These are phyloP conservation scores for Calonectria honghensis DNA, from an alignment of 2,329 filamentous ascomycete genomes.

Conservation along the genomic window DNA sequence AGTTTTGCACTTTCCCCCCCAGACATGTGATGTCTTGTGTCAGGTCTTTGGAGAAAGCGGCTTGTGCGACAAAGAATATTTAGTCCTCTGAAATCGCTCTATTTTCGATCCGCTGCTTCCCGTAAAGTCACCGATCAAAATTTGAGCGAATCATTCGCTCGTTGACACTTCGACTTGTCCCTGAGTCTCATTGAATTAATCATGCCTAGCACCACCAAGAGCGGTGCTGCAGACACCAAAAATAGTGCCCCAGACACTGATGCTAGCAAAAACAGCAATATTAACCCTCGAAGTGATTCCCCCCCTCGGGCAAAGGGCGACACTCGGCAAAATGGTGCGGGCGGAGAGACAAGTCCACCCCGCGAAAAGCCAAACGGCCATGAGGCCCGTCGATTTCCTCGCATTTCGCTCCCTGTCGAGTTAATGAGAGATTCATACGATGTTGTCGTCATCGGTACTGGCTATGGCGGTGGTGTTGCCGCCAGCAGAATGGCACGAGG, in stretches of 20 bases:
- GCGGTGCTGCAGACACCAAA: background rate
- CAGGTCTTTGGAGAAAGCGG: background rate
- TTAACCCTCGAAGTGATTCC: background rate
- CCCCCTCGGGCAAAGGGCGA: background rate
- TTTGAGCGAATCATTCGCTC: background rate
- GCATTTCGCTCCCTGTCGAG: slow-evolving; percentile 75
- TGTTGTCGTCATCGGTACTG: slow-evolving; percentile 80
- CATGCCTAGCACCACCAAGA: background rate
- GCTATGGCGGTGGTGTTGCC: slow-evolving; percentile 80
- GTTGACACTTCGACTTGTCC: background rate
- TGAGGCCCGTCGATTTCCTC: slow-evolving; percentile 63
- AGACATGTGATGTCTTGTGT: slow-evolving; percentile 18
- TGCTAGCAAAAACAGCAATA: background rate
- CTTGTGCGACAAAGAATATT: background rate
- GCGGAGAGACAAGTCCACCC: background rate
- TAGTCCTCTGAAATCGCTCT: background rate
- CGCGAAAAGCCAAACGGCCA: background rate
- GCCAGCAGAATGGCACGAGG: slow-evolving; percentile 78
- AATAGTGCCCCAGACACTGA: slow-evolving; percentile 12
- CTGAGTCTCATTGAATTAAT: background rate
- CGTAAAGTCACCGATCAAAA: background rate
- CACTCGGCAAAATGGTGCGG: slow-evolving; percentile 2
- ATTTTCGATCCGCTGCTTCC: too few species aligned
- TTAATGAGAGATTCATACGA: slow-evolving; percentile 76
- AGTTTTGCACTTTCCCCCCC: background rate